Evolutionary conservation across 2,329 filamentous ascomycete genomes (phyloP), one percentile per base, ranked within the genome.

Genomic region (Sporothrix brunneoviolacea): DNA sequence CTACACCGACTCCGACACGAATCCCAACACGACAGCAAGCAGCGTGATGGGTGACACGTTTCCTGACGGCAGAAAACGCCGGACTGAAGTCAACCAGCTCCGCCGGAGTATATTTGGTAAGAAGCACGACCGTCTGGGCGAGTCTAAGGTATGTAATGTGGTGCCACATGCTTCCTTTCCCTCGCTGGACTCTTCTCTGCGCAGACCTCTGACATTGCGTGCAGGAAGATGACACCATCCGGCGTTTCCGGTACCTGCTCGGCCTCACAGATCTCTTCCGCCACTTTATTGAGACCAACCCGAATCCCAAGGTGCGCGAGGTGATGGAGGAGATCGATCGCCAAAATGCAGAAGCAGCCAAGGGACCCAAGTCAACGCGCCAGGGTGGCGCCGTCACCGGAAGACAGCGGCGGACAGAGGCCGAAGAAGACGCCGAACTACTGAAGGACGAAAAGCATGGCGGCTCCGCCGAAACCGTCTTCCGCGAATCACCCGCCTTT

Each of bases 251-350:
- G 57, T 98, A 98, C 66, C 79, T 98, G 1, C 79, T 98, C 13
- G 94, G 94, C 22, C 75, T 98, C 47, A 98, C 93, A 15, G 93
- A 98, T 63, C 76, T 98, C 18, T 98, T 98, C 73, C 89, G 94
- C 57, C 93, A 98, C 70, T 98, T 98, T 68, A 98, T 98, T 70
- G 91, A 97, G 64, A 89, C 90, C 8, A 98, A 96, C 64, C 91
- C 91, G 5, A 91, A 98, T 63, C 91, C 93, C 15, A 88, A 88
- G 61, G 93, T 97, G 62, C 88, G 91, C 61, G 88, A 95, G 52
- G 89, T 96, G 60, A 93, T 97, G 78, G 79, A 80, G 45, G 88
- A 96, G 68, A 96, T 97, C 62, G 93, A 98, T 68, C 84, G 88
- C 41, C 91, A 95, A 65, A 94, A 97, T 65, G 83, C 79, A 12